These are phyloP conservation scores for Trypanosoma rangeli DNA, from an alignment of 208 protist species.

Conservation along the genomic window DNA sequence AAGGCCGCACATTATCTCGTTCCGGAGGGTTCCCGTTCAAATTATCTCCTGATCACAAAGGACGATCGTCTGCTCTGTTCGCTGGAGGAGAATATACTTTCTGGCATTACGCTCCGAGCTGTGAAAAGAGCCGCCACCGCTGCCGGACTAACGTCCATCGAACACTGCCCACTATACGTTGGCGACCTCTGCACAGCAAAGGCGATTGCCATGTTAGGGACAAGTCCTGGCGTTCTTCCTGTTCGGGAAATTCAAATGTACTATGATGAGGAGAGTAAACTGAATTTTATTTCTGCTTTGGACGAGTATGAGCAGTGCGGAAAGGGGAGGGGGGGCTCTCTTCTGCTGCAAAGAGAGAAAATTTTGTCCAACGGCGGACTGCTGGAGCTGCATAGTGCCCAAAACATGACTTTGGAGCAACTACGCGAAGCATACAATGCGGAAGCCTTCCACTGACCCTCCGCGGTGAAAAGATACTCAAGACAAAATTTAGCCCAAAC, in stretches of 20 bases:
- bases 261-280: slow-evolving; percentile 39
- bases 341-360: not conserved
- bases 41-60: slow-evolving; percentile 61
- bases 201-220: slow-evolving; percentile 68
- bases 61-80: slow-evolving; percentile 60
- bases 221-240: slow-evolving; percentile 72
- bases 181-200: slow-evolving; percentile 50
- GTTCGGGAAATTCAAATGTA: slow-evolving; percentile 63
- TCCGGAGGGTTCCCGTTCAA: slow-evolving; percentile 82
- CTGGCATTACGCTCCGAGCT: slow-evolving; percentile 69
- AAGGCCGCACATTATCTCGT: slow-evolving; percentile 51
- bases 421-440: slow-evolving; percentile 33
- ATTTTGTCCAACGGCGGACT: slow-evolving; percentile 18
- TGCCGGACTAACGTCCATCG: slow-evolving; percentile 37
- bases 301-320: slow-evolving; percentile 9
- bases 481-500: not conserved
- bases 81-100: slow-evolving; percentile 63
- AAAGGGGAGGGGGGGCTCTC: not conserved
- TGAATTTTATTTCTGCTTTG: slow-evolving; percentile 36
- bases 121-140: slow-evolving; percentile 31
- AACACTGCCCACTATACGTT: slow-evolving; percentile 53
- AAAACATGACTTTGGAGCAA: slow-evolving; percentile 14
- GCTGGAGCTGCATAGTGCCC: slow-evolving; percentile 25
- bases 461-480: not conserved
- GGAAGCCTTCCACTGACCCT: slow-evolving; percentile 21